A percentile compares a stretch with the other conserved stretches of the same genome.
Conservation (phyloP, 352 stramenopile species). For the Phytopythium delawarense region DNA sequence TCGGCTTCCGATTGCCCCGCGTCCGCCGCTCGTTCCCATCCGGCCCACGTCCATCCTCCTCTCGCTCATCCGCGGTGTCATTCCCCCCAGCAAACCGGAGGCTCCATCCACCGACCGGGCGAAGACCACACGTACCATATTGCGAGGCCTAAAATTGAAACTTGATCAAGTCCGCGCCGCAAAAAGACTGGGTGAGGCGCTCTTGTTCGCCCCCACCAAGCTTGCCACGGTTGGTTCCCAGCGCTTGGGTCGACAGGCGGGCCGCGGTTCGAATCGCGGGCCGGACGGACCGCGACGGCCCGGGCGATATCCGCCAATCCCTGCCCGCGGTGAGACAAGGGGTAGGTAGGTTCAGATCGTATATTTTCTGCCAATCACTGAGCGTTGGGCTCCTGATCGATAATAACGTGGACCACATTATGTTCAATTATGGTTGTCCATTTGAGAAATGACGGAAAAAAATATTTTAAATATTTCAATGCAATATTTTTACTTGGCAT, state of each 20-base stretch:
- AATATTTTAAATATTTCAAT: too few species aligned
- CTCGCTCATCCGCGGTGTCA: not conserved
- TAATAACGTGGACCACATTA: too few species aligned
- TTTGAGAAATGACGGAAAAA: too few species aligned
- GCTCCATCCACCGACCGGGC: not conserved
- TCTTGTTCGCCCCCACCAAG: too few species aligned
- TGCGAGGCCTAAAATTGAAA: constrained; percentile 85
- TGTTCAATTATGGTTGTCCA: too few species aligned
- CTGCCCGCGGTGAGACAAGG: not conserved
- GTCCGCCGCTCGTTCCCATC: not conserved
- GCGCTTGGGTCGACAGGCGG: constrained; percentile 15
- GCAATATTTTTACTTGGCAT: too few species aligned
- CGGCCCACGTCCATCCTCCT: not conserved
- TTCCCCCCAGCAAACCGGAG: too few species aligned
- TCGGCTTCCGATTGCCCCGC: too few species aligned
- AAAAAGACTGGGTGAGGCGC: constrained; percentile 58
- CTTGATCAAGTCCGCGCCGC: constrained; percentile 76
- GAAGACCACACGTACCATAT: constrained; percentile 67
- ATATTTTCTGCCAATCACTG: not conserved
- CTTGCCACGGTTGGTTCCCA: constrained; percentile 56
- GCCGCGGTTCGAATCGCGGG: constrained; percentile 1
- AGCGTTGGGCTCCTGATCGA: too few species aligned
- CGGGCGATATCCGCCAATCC: constrained; percentile 14
- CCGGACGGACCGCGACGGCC: not conserved
- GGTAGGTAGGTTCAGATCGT: not conserved